Evolutionary conservation across 2,329 filamentous ascomycete species (phyloP).

Genomic region (Mycosphaerelloides madeirae): DNA sequence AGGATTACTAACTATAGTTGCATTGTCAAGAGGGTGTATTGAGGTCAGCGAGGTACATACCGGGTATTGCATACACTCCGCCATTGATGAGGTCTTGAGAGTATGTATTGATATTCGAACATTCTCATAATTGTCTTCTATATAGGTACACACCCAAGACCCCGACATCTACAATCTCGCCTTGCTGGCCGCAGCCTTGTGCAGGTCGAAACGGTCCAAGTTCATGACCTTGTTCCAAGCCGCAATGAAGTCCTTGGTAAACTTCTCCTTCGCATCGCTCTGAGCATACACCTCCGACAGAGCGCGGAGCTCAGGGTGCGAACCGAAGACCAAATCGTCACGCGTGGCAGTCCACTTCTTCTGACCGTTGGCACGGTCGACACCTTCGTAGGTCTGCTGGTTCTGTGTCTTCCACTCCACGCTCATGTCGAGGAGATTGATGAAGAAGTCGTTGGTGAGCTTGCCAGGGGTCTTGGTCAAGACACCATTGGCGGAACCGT

Average conservation of each 20-base stretch:
- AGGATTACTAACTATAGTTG: too few species aligned
- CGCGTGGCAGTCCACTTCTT: slow-evolving; percentile 68
- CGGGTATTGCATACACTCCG: too few species aligned
- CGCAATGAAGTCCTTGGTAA: slow-evolving; percentile 65
- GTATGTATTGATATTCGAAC: not conserved
- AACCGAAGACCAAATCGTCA: slow-evolving; percentile 65
- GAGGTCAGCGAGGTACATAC: too few species aligned
- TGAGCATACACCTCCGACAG: slow-evolving; percentile 65
- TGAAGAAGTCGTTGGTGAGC: slow-evolving; percentile 76
- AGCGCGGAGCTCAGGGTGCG: slow-evolving; percentile 69
- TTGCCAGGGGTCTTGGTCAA: slow-evolving; percentile 64
- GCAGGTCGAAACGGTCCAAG: slow-evolving; percentile 63
- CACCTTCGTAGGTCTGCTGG: slow-evolving; percentile 58
- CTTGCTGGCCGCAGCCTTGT: slow-evolving; percentile 11
- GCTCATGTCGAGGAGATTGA: slow-evolving; percentile 67
- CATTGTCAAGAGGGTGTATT: too few species aligned
- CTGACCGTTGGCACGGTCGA: slow-evolving; percentile 60
- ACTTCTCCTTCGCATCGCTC: slow-evolving; percentile 57
- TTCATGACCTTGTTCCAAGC: slow-evolving; percentile 74
- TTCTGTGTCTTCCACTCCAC: slow-evolving; percentile 59
- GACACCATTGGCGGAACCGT: slow-evolving; percentile 63
- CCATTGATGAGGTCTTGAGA: too few species aligned
- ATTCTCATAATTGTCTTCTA: not conserved
- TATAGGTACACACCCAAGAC: not conserved
- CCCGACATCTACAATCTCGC: slow-evolving; percentile 12